Evolutionary conservation across 805 yeast genomes (phyloP).

Genomic region (Cyberlindnera samutprakarnensis): DNA sequence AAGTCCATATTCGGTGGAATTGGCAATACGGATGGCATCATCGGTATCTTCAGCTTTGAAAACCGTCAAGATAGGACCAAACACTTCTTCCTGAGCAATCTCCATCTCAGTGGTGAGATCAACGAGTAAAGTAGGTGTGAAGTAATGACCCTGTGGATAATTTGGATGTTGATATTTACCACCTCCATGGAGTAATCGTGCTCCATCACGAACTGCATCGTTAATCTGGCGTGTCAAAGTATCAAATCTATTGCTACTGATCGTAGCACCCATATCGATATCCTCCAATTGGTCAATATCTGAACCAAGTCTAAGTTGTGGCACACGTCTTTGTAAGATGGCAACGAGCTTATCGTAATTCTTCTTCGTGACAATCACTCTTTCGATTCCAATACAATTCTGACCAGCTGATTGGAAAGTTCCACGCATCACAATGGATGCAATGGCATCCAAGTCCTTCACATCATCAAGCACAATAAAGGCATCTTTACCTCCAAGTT

Average conservation of each 20-base stretch:
- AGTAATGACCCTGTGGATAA: slow-evolving; percentile 93
- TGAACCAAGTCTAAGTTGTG: slow-evolving; percentile 69
- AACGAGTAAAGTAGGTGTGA: slow-evolving; percentile 79
- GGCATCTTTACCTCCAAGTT: slow-evolving; percentile 95
- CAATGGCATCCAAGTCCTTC: slow-evolving; percentile 44
- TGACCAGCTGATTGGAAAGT: slow-evolving; percentile 97
- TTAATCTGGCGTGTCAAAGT: slow-evolving; percentile 57
- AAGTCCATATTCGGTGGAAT: slow-evolving; percentile 79
- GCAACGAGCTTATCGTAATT: slow-evolving; percentile 58
- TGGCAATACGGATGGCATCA: slow-evolving; percentile 72
- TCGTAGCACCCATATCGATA: slow-evolving; percentile 95
- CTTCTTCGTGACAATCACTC: slow-evolving; percentile 74
- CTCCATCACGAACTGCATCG: slow-evolving; percentile 79
- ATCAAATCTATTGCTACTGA: slow-evolving; percentile 68
- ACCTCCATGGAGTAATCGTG: slow-evolving; percentile 76
- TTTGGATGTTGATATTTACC: slow-evolving; percentile 75
- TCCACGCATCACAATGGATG: slow-evolving; percentile 88
- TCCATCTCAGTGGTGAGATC: slow-evolving; percentile 74
- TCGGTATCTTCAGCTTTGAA: slow-evolving; percentile 61
- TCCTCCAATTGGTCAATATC: slow-evolving; percentile 87
- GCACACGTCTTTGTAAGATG: slow-evolving; percentile 50
- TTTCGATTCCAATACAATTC: slow-evolving; percentile 95
- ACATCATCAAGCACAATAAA: slow-evolving; percentile 80
- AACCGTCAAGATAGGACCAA: slow-evolving; percentile 84
- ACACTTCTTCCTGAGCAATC: slow-evolving; percentile 85